Evolutionary conservation across 495 filamentous ascomycete genomes (phyloP).

Genomic region (Lepraria neglecta): DNA sequence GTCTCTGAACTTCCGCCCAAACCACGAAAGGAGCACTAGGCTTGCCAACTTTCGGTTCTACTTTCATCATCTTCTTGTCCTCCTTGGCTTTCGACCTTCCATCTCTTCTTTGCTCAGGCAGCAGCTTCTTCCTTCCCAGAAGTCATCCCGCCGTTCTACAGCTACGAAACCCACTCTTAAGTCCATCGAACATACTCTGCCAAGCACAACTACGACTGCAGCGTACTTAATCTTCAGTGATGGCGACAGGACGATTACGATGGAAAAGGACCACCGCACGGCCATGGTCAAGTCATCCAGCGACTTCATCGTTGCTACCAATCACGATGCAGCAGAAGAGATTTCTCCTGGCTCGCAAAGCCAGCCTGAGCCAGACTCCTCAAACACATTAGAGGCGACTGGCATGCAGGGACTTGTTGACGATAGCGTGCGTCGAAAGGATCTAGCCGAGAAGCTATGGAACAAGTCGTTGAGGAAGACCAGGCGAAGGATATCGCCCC

Average conservation of each 20-base stretch:
- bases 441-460: slow-evolving; percentile 15
- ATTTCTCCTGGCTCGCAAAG: slow-evolving; percentile 14
- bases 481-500: background rate
- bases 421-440: slow-evolving; percentile 26
- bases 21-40: slow-evolving; percentile 41
- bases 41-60: slow-evolving; percentile 39
- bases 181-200: slow-evolving; percentile 33
- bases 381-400: slow-evolving; percentile 3
- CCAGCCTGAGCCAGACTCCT: background rate
- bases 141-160: background rate
- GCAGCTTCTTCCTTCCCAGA: slow-evolving; percentile 34
- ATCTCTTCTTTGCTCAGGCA: slow-evolving; percentile 49
- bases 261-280: slow-evolving; percentile 53
- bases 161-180: slow-evolving; percentile 25
- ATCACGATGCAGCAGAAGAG: slow-evolving; percentile 41
- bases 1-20: slow-evolving; percentile 59
- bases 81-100: slow-evolving; percentile 51
- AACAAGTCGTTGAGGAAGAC: background rate
- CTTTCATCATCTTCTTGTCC: slow-evolving; percentile 47
- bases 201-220: slow-evolving; percentile 41
- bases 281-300: slow-evolving; percentile 36
- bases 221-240: slow-evolving; percentile 55
- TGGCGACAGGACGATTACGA: slow-evolving; percentile 37
- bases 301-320: slow-evolving; percentile 52
- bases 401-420: slow-evolving; percentile 22